Evolutionary conservation across 257 asterid species (phyloP).

Genomic region (Verbascum thapsus): DNA sequence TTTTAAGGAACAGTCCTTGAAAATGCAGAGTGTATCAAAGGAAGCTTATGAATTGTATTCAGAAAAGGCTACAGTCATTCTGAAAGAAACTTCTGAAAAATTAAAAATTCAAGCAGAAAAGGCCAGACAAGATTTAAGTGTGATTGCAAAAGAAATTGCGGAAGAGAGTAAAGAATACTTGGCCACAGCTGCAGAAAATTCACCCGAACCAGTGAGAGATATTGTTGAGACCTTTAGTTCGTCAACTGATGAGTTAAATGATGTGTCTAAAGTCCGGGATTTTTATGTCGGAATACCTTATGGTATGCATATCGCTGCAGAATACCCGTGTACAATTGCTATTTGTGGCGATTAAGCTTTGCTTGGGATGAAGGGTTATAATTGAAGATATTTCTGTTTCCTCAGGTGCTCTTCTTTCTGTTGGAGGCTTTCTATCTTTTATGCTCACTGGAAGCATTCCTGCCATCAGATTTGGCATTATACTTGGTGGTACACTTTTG

Average conservation of each 20-base stretch:
- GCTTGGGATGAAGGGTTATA: constrained; percentile 1
- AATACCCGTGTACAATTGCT: background rate
- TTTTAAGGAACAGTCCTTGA: constrained; percentile 77
- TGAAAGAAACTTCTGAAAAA: constrained; percentile 76
- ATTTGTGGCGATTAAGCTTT: constrained; percentile 16
- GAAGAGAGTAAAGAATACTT: constrained; percentile 73
- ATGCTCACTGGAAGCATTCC: constrained; percentile 79
- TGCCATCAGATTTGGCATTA: constrained; percentile 80
- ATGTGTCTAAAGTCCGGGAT: constrained; percentile 71
- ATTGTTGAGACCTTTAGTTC: constrained; percentile 75
- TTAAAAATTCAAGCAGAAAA: constrained; percentile 78
- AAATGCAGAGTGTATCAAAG: constrained; percentile 66
- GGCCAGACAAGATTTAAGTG: constrained; percentile 69
- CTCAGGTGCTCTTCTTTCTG: constrained; percentile 72
- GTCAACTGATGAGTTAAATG: constrained; percentile 60
- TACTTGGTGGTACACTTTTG: constrained; percentile 84
- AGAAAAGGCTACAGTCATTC: constrained; percentile 56
- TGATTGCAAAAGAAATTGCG: constrained; percentile 66
- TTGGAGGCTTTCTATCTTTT: constrained; percentile 76
- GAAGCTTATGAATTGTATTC: constrained; percentile 81
- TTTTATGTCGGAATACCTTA: constrained; percentile 90
- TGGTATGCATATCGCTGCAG: constrained; percentile 47
- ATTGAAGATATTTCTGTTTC: constrained; percentile 17
- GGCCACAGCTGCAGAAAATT: constrained; percentile 66
- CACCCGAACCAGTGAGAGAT: constrained; percentile 81